Percentiles rank a stretch among this genome's conserved stretches.
Evolutionary conservation across 176 grass and related monocot genomes (phyloP).

Genomic region (Paspalum notatum): DNA sequence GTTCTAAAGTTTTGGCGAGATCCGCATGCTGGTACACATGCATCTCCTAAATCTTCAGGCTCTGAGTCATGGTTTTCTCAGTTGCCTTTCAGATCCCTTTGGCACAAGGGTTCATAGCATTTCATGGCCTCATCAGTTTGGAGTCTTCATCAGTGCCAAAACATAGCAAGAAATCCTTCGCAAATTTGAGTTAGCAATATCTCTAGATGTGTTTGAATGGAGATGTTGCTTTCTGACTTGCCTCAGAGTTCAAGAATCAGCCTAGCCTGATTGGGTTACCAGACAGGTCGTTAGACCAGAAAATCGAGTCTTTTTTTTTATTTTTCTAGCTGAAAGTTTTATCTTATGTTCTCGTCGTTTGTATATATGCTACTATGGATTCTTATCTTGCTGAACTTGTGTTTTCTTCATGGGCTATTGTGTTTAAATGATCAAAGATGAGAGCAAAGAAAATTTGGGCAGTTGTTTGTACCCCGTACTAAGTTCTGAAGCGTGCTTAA

Average conservation of each 20-base stretch:
- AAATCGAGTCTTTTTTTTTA: not conserved
- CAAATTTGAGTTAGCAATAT: slow-evolving; percentile 25
- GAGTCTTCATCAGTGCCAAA: slow-evolving; percentile 6
- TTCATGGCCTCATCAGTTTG: slow-evolving; percentile 17
- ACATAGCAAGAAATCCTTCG: slow-evolving; percentile 18
- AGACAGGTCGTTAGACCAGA: not conserved
- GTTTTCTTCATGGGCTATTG: not conserved
- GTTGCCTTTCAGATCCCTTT: slow-evolving; percentile 60
- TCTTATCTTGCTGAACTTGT: slow-evolving; percentile 5
- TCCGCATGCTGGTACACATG: not conserved
- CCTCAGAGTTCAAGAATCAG: slow-evolving; percentile 16
- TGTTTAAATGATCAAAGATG: not conserved
- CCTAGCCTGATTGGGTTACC: slow-evolving; percentile 23
- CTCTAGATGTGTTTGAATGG: slow-evolving; percentile 15
- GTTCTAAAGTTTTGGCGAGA: slow-evolving; percentile 94
- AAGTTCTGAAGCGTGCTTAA: not conserved
- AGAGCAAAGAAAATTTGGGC: not conserved
- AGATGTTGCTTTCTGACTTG: slow-evolving; percentile 31
- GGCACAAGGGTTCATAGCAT: slow-evolving; percentile 50
- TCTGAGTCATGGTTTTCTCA: slow-evolving; percentile 67
- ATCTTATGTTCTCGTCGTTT: slow-evolving; percentile 19
- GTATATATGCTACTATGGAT: slow-evolving; percentile 19
- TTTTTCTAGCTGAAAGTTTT: not conserved
- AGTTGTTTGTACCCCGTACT: not conserved
- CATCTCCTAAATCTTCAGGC: slow-evolving; percentile 37